Conservation (phyloP, 805 yeast species). For the Pichia pseudocactophila region DNA sequence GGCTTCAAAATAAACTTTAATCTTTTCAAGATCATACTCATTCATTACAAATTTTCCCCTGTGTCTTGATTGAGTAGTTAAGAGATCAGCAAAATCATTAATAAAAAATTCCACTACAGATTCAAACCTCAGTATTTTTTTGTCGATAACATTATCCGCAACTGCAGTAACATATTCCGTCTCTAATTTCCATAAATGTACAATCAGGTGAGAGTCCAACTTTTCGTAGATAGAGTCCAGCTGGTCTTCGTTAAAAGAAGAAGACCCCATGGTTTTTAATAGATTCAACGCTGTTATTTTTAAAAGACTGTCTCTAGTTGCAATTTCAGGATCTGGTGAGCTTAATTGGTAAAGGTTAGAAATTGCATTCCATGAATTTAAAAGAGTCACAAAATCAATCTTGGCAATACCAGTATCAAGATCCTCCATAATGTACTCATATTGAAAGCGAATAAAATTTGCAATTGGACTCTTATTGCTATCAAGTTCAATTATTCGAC, state of each 20-base stretch:
- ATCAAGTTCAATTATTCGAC: constrained; percentile 55
- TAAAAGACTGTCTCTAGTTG: constrained; percentile 14
- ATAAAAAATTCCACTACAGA: constrained; percentile 45
- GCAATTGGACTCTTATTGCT: constrained; percentile 52
- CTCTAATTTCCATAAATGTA: constrained; percentile 52
- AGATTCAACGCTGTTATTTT: constrained; percentile 22
- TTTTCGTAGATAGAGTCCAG: constrained; percentile 23
- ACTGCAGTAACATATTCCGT: constrained; percentile 31
- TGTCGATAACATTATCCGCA: constrained; percentile 26
- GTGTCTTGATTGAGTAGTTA: constrained; percentile 20
- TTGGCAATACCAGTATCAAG: constrained; percentile 33
- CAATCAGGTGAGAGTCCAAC: constrained; percentile 43
- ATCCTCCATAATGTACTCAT: constrained; percentile 30
- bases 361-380: constrained; percentile 33
- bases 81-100: constrained; percentile 28
- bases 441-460: constrained; percentile 50
- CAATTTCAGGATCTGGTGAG: not conserved
- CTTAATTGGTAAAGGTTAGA: constrained; percentile 25
- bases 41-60: constrained; percentile 29
- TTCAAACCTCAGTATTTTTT: constrained; percentile 43
- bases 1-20: constrained; percentile 26
- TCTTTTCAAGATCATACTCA: constrained; percentile 32
- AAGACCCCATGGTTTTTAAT: constrained; percentile 15
- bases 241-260: constrained; percentile 20
- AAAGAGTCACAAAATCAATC: constrained; percentile 32